Evolutionary conservation across 306 rosid genomes (phyloP).

Genomic region (Cucurbita maxima): DNA sequence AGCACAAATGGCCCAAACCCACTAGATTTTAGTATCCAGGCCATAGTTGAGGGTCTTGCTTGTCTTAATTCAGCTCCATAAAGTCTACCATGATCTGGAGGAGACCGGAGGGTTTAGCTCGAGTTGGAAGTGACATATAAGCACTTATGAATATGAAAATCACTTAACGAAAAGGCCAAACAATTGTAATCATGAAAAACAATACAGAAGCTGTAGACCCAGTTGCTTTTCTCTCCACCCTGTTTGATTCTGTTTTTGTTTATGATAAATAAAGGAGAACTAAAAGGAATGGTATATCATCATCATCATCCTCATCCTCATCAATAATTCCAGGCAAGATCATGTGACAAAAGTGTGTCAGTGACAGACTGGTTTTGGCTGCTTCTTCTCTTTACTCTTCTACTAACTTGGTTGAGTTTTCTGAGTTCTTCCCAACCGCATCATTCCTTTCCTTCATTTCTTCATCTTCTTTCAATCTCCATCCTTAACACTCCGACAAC

Average conservation of each 20-base stretch:
- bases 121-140: too few species aligned
- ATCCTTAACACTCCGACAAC: background rate
- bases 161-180: background rate
- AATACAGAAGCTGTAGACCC: background rate
- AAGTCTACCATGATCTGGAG: too few species aligned
- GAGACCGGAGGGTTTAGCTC: too few species aligned
- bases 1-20: too few species aligned
- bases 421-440: constrained; percentile 6
- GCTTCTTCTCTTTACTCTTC: background rate
- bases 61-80: too few species aligned
- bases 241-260: background rate
- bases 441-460: constrained; percentile 7
- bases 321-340: constrained; percentile 2
- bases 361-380: constrained; percentile 5
- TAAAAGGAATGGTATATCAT: background rate
- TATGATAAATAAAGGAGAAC: background rate
- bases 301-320: constrained; percentile 3
- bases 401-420: background rate
- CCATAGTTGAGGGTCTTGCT: too few species aligned
- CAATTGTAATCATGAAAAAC: background rate
- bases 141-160: background rate
- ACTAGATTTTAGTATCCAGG: too few species aligned
- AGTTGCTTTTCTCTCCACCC: constrained; percentile 4
- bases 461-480: background rate
- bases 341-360: constrained; percentile 6